Percentiles rank a stretch among this genome's conserved stretches.
Conservation (phyloP, 305 asterid genomes). For the Caryopteris hybrid region DNA sequence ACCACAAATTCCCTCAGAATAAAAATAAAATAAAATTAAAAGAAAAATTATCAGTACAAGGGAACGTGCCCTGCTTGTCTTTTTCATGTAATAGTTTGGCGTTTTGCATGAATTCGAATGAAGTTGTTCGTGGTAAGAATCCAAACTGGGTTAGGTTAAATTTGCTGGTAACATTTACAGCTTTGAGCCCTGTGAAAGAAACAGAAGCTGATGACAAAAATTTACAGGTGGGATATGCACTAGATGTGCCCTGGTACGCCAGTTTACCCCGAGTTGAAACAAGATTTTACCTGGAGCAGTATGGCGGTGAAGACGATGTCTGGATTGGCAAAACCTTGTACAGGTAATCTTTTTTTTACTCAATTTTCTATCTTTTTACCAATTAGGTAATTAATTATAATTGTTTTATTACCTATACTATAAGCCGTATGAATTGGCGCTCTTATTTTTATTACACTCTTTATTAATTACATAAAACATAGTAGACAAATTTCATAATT, state of each 20-base stretch:
- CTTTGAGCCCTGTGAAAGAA: too few relatives aligned
- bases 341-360: constrained; percentile 58
- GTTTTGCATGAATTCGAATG: background rate
- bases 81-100: background rate
- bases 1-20: too few relatives aligned
- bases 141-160: background rate
- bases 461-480: too few relatives aligned
- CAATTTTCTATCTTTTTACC: too few relatives aligned
- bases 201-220: too few relatives aligned
- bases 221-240: constrained; percentile 67
- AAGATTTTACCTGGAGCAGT: constrained; percentile 65
- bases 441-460: too few relatives aligned
- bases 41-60: background rate
- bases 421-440: too few relatives aligned
- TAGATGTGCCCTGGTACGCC: constrained; percentile 82
- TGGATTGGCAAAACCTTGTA: constrained; percentile 97
- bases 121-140: background rate
- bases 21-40: too few relatives aligned
- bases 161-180: too few relatives aligned
- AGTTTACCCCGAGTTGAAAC: constrained; percentile 78
- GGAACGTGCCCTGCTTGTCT: constrained; percentile 1
- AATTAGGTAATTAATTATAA: too few relatives aligned
- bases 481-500: too few relatives aligned
- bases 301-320: constrained; percentile 82
- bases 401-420: too few relatives aligned